Evolutionary conservation across 2,329 filamentous ascomycete species (phyloP), one percentile per base, ranked within the genome.

Genomic region (Calcarisporium arbuscula): DNA sequence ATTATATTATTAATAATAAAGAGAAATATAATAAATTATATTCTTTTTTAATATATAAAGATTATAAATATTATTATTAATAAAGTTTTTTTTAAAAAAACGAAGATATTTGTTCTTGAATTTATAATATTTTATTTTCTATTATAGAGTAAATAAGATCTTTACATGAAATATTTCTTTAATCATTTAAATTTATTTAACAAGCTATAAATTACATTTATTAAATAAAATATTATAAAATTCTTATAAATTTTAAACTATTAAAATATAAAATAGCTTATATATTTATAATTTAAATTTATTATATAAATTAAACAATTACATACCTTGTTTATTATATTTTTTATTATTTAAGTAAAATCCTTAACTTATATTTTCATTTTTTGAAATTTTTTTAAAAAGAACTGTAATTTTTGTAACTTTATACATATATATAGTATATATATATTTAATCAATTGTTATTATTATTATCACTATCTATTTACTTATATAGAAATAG

Each of bases 201-300:
- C 5, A 31, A 30, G 32, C 30, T 9, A 10, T 23, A 26, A 39
- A 39, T 15, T 15, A 18, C n/a, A 34, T 27, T 11, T 30, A 35
- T 10, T 16, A 35, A 16, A 31, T 30, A 26, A 31, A 32, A 17
- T 31, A 15, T 6, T 30, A 16, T 30, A 33, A 30, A 14, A 22
- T 19, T 23, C 7, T 33, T 23, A 12, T 23, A 25, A 18, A 33
- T 23, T 36, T 22, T 36, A 36, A 25, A 14, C 22, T 22, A 30
- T 6, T 21, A 21, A 36, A 30, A 31, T 17, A 36, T 30, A 36
- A 12, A 17, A 10, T 36, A 36, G 23, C 21, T 19, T 5, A 30
- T 30, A 36, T 31, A 33, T 20, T 15, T 18, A 22, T 23, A 33
- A 23, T 20, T 23, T 22, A 25, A 23, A 23, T 20, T 14, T 20